Conservation (phyloP, 345 rosid species). For the Eutrema japonicum region DNA sequence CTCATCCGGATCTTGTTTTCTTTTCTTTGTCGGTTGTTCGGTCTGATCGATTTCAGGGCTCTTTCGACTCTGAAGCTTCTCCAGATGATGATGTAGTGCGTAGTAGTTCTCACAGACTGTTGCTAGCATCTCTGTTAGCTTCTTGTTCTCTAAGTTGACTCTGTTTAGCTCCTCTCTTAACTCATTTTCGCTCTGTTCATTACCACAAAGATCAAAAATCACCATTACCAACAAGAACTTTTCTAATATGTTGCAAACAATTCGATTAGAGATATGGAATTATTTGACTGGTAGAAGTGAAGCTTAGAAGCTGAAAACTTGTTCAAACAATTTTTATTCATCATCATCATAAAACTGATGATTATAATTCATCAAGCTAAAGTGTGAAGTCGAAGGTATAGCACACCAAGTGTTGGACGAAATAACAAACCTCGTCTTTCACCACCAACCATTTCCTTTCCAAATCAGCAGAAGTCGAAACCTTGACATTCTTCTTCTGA, state of each 20-base stretch:
- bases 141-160: conserved; percentile 58
- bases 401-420: conserved; percentile 27
- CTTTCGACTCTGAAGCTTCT: conserved; percentile 46
- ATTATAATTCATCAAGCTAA: neutral
- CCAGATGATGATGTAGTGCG: conserved; percentile 43
- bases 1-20: conserved; percentile 43
- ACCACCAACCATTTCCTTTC: conserved; percentile 37
- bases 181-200: conserved; percentile 39
- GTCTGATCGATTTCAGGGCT: conserved; percentile 26
- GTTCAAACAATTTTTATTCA: neutral
- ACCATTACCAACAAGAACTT: neutral
- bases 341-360: neutral
- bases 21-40: conserved; percentile 48
- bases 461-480: conserved; percentile 17
- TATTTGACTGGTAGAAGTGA: neutral
- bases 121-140: conserved; percentile 50
- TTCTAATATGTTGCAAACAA: conserved; percentile 6
- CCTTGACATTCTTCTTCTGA: conserved; percentile 48
- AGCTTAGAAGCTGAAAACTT: neutral
- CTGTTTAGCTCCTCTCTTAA: conserved; percentile 57
- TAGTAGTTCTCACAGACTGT: conserved; percentile 46
- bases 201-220: too few species aligned
- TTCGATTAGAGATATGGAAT: neutral
- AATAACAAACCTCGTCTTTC: conserved; percentile 51
- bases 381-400: neutral